Evolutionary conservation across 2,329 filamentous ascomycete genomes (phyloP), one percentile per base, ranked within the genome.

Genomic region (Cytospora chrysosperma): DNA sequence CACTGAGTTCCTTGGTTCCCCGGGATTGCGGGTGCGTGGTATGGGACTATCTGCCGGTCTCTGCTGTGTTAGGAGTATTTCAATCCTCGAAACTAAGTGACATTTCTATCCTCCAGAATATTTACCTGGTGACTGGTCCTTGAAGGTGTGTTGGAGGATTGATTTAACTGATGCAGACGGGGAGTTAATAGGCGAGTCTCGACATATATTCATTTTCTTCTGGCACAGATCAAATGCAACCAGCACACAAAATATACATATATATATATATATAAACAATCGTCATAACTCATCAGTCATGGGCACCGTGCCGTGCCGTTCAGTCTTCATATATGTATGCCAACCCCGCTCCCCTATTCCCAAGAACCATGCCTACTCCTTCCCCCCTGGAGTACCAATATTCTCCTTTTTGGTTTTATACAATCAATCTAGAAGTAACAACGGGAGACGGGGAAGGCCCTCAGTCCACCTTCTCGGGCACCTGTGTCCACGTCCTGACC

Each of bases 401-500:
- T n/a, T n/a, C n/a, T n/a, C n/a, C n/a, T n/a, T n/a, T n/a, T n/a
- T n/a, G n/a, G n/a, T n/a, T n/a, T n/a, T n/a, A n/a, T n/a, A n/a
- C n/a, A n/a, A n/a, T n/a, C n/a, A n/a, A n/a, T n/a, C n/a, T n/a
- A n/a, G n/a, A n/a, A n/a, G n/a, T n/a, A n/a, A n/a, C n/a, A n/a
- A n/a, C n/a, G n/a, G n/a, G n/a, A 49, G 17, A 49, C 32, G 15
- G 32, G 1, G 32, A 34, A 10, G 5, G 10, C 15, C n/a, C 51
- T 60, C 43, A 64, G 9, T 66, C 64, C 7, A 66, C 65, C 59
- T 64, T 67, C 34, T 67, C 62, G 9, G 65, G 58, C 47, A 55
- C 54, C 55, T 69, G 67, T 15, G 79, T 82, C 79, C 82, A 86
- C 9, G 83, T 86, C 58, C 80, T 76, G 27, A 79, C 78, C 73